Percentiles rank a stretch among this genome's conserved stretches.
phyloP scores from a whole-genome alignment of 306 rosid species.

The Mucuna pruriens region DNA sequence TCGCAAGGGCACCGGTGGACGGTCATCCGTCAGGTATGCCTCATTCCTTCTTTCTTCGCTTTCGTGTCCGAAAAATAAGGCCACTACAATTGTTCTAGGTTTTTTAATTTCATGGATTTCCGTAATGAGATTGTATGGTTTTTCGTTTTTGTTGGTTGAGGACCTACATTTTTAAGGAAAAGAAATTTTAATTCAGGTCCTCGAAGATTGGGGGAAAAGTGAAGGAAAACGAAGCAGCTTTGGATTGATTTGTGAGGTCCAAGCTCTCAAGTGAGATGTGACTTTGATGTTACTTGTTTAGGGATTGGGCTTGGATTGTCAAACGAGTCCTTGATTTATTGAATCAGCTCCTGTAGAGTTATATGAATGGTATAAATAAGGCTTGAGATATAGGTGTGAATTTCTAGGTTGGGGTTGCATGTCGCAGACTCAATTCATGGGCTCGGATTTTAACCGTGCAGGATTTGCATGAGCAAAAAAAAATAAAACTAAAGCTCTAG shows the following conservation, averaged over 20 bases:
- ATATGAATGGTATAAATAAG: background rate
- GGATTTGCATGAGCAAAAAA: background rate
- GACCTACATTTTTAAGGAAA: slow-evolving; percentile 13
- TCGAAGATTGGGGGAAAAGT: background rate
- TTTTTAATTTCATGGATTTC: background rate
- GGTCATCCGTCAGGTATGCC: slow-evolving; percentile 91
- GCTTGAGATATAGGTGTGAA: background rate
- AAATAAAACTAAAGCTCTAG: background rate
- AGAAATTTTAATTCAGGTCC: background rate
- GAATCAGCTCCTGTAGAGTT: background rate
- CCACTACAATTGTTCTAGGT: background rate
- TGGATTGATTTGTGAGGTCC: background rate
- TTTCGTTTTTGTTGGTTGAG: slow-evolving; percentile 1
- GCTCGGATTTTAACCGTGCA: background rate
- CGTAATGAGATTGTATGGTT: background rate
- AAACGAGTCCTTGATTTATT: slow-evolving; percentile 3
- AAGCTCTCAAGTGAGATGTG: slow-evolving; percentile 6
- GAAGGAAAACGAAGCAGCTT: background rate
- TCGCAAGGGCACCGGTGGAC: slow-evolving; percentile 99
- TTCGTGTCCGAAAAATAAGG: background rate
- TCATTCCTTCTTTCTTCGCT: background rate
- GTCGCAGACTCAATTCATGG: background rate
- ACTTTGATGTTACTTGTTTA: background rate
- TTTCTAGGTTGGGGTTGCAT: background rate
- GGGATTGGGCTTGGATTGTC: background rate